These are phyloP conservation scores for Hypomyces perniciosus DNA, from an alignment of 2,329 filamentous ascomycete species.

Conservation along the genomic window DNA sequence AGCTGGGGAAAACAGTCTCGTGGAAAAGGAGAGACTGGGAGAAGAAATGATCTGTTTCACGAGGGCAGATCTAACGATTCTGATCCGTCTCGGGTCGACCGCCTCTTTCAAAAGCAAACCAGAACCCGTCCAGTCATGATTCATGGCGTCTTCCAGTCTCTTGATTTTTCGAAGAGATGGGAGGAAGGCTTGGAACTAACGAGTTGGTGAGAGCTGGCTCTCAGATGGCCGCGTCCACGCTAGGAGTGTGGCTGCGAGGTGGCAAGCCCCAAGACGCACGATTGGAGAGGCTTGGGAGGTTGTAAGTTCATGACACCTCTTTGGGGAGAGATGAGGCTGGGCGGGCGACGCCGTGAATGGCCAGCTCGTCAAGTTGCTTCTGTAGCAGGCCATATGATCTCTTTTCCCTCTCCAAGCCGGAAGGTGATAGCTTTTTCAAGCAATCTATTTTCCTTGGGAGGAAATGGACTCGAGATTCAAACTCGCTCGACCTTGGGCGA, in stretches of 20 bases:
- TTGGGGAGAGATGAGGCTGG: neutral
- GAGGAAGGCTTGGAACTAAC: constrained; percentile 3
- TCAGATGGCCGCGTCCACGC: neutral
- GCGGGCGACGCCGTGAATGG: constrained; percentile 9
- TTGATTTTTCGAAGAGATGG: no score
- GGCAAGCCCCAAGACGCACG: constrained; percentile 5
- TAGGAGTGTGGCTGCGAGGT: constrained; percentile 10
- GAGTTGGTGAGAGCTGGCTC: neutral
- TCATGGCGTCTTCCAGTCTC: no score
- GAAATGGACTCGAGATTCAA: no score
- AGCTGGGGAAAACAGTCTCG: no score
- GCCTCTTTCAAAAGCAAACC: neutral
- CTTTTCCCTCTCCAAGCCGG: neutral
- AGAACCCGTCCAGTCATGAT: neutral
- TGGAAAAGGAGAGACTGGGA: neutral
- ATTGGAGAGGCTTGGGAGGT: neutral
- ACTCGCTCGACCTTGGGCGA: no score
- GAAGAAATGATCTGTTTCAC: constrained; percentile 9
- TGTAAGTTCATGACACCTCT: constrained; percentile 7
- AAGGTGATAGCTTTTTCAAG: no score
- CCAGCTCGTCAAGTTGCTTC: neutral
- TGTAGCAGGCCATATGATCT: constrained; percentile 5
- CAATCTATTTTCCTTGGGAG: no score
- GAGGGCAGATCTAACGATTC: neutral
- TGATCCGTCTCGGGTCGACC: no score